These are phyloP conservation scores for Trypethelium eluteriae DNA, from an alignment of 495 filamentous ascomycete genomes.

Conservation along the genomic window DNA sequence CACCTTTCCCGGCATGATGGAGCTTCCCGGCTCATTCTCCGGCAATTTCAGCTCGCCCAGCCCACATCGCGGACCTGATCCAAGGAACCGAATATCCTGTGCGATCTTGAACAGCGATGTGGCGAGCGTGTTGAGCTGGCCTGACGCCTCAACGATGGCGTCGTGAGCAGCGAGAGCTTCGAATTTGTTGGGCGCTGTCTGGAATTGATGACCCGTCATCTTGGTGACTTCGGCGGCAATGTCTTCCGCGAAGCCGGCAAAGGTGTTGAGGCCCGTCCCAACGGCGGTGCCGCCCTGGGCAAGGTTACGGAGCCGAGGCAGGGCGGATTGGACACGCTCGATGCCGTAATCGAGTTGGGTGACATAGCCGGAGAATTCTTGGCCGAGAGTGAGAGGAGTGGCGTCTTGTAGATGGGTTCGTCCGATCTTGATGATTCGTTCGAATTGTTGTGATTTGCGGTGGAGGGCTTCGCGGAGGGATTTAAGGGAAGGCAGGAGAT, in stretches of 20 bases:
- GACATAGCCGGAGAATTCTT: conserved; percentile 98
- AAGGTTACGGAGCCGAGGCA: conserved; percentile 77
- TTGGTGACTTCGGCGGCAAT: conserved; percentile 84
- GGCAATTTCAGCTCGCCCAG: conserved; percentile 86
- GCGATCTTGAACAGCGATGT: conserved; percentile 95
- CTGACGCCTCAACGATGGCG: conserved; percentile 86
- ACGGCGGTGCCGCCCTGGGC: conserved; percentile 97
- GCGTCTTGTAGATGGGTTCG: conserved; percentile 97
- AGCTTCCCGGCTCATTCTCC: conserved; percentile 94
- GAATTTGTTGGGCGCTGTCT: conserved; percentile 98
- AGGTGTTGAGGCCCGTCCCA: conserved; percentile 95
- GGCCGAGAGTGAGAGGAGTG: conserved; percentile 88
- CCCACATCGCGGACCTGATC: conserved; percentile 90
- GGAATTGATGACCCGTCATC: conserved; percentile 87
- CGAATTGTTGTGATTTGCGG: conserved; percentile 82
- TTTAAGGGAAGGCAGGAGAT: conserved; percentile 73
- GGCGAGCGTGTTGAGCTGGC: conserved; percentile 88
- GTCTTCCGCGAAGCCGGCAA: conserved; percentile 86
- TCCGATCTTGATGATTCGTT: conserved; percentile 95
- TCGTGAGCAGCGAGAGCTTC: conserved; percentile 97
- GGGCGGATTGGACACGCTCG: conserved; percentile 70
- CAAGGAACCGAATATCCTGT: conserved; percentile 94
- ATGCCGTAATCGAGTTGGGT: conserved; percentile 87
- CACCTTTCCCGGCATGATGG: conserved; percentile 99
- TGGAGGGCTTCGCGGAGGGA: conserved; percentile 75